Base-by-base conservation (phyloP, 495 filamentous ascomycete genomes). In the Xanthoparmelia taractica region DNA sequence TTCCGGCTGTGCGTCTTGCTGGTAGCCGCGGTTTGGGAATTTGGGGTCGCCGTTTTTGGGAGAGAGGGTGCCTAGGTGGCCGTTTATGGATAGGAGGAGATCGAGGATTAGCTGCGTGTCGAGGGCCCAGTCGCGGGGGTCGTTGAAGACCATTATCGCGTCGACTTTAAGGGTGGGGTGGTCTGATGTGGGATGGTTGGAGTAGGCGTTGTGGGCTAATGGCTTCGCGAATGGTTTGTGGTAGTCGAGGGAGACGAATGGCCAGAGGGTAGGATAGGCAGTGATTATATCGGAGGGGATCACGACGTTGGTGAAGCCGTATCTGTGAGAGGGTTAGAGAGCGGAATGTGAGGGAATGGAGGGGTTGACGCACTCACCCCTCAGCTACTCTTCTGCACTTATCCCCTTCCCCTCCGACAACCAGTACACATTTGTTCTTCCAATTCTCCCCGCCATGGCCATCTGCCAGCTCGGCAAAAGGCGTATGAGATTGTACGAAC, bases 101-200 rank as follows among this genome's bases (percentile, higher is more conserved):
- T 98, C 94, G 60, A 85, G 66, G 50, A 97, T 84, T 63, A 98
- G 67, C 68, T 92, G 89, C 8, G 83, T 82, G 73, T 96, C 90
- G n/a, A 94, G 79, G 11, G 84, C 91, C 92, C 93, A 97, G 78
- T 97, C 93, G 33, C 94, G 83, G 15, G 94, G 90, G 73, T 96
- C 91, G 73, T 93, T 90, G 77, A 87, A 96, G 38, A 96, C 85
- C 70, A 96, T 85, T 56, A 98, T 83, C 23, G 92, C 91, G 70
- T 90, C 87, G 67, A 97, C 84, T 65, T 89, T 87, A 45, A 91
- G 76, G 76, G 8, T 13, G 31, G 20, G 75, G 68, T 20, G 60
- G 69, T 0, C 71, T 67, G 63, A 78, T 10, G 70, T 70, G 34
- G 34, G 4, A 10, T 36, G 72, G 70, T 1, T 58, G 48, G 29